Evolutionary conservation across 108 stramenopile genomes (phyloP).

Genomic region (Aurantiochytrium sp.): DNA sequence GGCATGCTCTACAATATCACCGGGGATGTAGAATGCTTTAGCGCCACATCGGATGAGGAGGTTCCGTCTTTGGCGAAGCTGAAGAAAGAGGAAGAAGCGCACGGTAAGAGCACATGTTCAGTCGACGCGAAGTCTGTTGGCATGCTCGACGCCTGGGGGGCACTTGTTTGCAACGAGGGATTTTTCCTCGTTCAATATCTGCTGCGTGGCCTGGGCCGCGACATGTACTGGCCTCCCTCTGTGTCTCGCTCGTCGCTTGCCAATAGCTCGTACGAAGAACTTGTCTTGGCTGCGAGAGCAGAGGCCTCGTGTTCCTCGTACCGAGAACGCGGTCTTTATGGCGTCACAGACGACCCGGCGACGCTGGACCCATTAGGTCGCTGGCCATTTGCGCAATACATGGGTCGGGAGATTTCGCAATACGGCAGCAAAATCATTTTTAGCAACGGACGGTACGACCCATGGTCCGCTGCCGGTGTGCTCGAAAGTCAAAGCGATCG

Average conservation of each 20-base stretch:
- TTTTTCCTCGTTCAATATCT: slow-evolving; percentile 4
- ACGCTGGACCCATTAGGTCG: background rate
- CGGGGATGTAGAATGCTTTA: slow-evolving; percentile 40
- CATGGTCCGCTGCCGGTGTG: slow-evolving; percentile 73
- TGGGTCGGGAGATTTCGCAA: background rate
- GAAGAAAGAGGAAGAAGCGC: no score
- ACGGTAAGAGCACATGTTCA: background rate
- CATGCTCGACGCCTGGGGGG: slow-evolving; percentile 19
- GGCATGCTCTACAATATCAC: slow-evolving; percentile 13
- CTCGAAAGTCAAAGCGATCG: background rate
- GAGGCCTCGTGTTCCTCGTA: background rate
- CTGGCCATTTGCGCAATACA: background rate
- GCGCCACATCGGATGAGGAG: slow-evolving; percentile 26
- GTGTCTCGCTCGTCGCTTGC: slow-evolving; percentile 23
- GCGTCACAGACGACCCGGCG: background rate
- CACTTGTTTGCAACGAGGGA: background rate
- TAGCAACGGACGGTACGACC: slow-evolving; percentile 75
- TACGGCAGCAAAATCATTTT: slow-evolving; percentile 65
- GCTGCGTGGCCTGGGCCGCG: slow-evolving; percentile 50
- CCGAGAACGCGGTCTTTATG: background rate
- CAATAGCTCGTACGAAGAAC: background rate
- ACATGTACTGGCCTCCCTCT: slow-evolving; percentile 67
- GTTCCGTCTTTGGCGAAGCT: background rate
- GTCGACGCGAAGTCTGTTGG: slow-evolving; percentile 37
- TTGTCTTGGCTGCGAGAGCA: background rate